phyloP scores from a whole-genome alignment of 768 basidiomycete genomes.

The Trichaptum fuscoviolaceum region DNA sequence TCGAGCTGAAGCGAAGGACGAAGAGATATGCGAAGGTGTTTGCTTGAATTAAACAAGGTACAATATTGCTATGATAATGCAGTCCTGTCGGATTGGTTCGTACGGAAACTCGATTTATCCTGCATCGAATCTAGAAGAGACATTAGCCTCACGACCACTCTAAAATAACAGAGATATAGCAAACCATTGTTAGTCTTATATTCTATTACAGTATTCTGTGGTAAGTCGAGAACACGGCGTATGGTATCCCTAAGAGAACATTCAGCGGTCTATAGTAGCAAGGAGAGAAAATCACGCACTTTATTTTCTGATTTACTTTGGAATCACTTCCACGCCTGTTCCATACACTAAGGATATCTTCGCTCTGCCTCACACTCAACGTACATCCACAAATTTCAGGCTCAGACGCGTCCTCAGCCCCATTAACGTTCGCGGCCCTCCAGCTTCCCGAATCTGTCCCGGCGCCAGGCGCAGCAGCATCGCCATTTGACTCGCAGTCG shows the following conservation, averaged over 20 bases:
- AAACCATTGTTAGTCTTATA: slow-evolving; percentile 91
- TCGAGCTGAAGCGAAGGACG: too few relatives aligned
- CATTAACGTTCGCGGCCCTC: slow-evolving; percentile 18
- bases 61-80: slow-evolving; percentile 4
- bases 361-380: slow-evolving; percentile 86
- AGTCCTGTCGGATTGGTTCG: slow-evolving; percentile 9
- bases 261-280: not conserved
- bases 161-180: slow-evolving; percentile 14
- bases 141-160: slow-evolving; percentile 1
- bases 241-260: slow-evolving; percentile 65
- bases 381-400: slow-evolving; percentile 94
- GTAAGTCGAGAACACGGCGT: slow-evolving; percentile 67
- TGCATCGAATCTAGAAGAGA: slow-evolving; percentile 70
- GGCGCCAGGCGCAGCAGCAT: slow-evolving; percentile 16
- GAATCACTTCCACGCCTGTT: slow-evolving; percentile 76
- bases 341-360: slow-evolving; percentile 94
- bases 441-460: slow-evolving; percentile 18
- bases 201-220: slow-evolving; percentile 81
- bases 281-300: slow-evolving; percentile 43
- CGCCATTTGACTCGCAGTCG: slow-evolving; percentile 44
- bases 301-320: slow-evolving; percentile 74
- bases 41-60: slow-evolving; percentile 1
- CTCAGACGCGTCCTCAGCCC: slow-evolving; percentile 40
- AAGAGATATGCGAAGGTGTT: not conserved
- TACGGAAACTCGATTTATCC: slow-evolving; percentile 82